A percentile compares a stretch with the other conserved stretches of the same genome.
Evolutionary conservation across 352 stramenopile genomes (phyloP).

Genomic region (Peronospora belbahrii): DNA sequence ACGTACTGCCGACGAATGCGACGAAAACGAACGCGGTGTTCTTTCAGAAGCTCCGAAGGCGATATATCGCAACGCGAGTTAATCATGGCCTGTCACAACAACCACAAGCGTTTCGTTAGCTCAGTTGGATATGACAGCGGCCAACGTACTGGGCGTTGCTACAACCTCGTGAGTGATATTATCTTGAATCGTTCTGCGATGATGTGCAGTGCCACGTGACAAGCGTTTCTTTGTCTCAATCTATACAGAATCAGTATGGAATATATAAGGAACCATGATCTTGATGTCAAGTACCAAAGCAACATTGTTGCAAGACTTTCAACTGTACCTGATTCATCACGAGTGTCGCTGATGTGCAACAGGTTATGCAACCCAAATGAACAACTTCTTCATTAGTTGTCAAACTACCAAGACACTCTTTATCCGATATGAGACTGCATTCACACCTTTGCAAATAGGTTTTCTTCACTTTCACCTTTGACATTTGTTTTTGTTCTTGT

Average conservation of each 20-base stretch:
- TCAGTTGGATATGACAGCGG: not conserved
- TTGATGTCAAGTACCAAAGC: not conserved
- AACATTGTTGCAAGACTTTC: not conserved
- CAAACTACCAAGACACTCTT: not conserved
- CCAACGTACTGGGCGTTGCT: not conserved
- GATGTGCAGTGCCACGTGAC: constrained; percentile 14
- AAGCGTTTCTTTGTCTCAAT: constrained; percentile 6
- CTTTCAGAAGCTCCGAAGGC: constrained; percentile 52
- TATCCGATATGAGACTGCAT: not conserved
- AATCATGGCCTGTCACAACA: constrained; percentile 41
- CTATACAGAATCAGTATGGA: not conserved
- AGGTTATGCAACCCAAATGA: constrained; percentile 6
- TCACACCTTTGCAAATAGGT: constrained; percentile 11
- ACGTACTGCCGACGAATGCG: constrained; percentile 42
- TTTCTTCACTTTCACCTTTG: constrained; percentile 14
- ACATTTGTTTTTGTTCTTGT: constrained; percentile 4
- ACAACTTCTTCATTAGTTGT: not conserved
- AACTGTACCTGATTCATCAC: constrained; percentile 6
- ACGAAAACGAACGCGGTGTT: constrained; percentile 57
- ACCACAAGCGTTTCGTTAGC: not conserved
- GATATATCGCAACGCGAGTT: constrained; percentile 57
- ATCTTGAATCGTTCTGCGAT: constrained; percentile 14
- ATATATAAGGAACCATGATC: not conserved
- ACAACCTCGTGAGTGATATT: constrained; percentile 3
- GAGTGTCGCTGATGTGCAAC: not conserved